Base-by-base conservation (phyloP, 352 stramenopile species). In the Phytophthora sp. region DNA sequence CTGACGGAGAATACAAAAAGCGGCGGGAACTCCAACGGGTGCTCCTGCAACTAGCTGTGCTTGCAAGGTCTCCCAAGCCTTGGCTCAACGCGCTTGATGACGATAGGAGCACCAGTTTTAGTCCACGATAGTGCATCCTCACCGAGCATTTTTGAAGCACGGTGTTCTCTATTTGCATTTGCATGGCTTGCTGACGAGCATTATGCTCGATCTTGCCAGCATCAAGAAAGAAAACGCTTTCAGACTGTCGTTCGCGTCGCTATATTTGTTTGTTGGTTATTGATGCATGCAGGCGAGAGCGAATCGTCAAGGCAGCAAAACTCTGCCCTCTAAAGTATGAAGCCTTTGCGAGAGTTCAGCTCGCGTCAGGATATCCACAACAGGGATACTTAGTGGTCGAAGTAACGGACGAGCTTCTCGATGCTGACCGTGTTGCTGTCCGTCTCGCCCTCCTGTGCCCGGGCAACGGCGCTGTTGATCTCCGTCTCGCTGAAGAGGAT, bases 401-500 rank as follows among this genome's bases (percentile, higher is more conserved):
- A 92, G 69, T 82, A 92, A 53, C 68, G 55, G 45, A 67, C 79
- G 42, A 91, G 66, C 65, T 87, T 88, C 39, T 89, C 80, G 30
- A 89, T 51, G 39, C 79, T 49, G 38, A 93, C 78, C 8, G 38
- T 73, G 35, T 65, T 69, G 61, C 57, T 42, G 43, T 71, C 42
- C 7, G 66, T 43, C 12, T 71, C 71, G 10, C 54, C 70, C 41
- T 86, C 72, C 49, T 84, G 72, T n/a, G 73, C 76, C 20, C 77
- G 74, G 10, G 67, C 45, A 20, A 94, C 62, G 13, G 81, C 82
- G 27, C 70, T 76, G 44, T 83, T 64, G 34, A 89, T 88, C 66
- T 94, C 85, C 15, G 74, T 69, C 20, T 82, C 72, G 50, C 83
- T 94, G 64, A 94, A 94, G 10, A 94, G 82, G 66, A 91, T 65